These are phyloP conservation scores for Apophysomyces sp. DNA, from an alignment of 371 early-diverging fungal species.

Conservation along the genomic window DNA sequence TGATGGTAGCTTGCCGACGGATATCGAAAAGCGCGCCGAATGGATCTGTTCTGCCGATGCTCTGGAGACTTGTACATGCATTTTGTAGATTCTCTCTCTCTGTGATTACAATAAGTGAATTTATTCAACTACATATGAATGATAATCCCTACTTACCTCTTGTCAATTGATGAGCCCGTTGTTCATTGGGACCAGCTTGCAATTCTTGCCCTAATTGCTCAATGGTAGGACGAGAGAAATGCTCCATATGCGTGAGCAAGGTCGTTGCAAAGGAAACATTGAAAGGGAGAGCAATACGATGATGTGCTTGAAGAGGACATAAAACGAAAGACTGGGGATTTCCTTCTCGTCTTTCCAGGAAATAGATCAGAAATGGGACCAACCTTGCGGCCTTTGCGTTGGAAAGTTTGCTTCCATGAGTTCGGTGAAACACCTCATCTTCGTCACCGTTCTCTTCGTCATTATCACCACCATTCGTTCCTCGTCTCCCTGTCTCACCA, in stretches of 20 bases:
- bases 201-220: background rate
- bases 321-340: background rate
- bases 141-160: background rate
- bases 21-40: conserved; percentile 2
- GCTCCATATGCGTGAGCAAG: background rate
- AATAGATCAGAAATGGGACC: background rate
- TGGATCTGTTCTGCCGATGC: background rate
- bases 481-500: background rate
- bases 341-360: background rate
- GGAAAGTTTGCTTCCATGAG: background rate
- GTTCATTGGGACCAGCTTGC: background rate
- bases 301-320: background rate
- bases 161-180: background rate
- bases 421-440: background rate
- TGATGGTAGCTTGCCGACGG: background rate
- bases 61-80: background rate
- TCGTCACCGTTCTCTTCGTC: background rate
- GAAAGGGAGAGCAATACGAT: background rate
- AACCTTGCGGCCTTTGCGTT: background rate
- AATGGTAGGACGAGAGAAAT: background rate
- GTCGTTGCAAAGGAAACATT: background rate
- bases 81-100: background rate
- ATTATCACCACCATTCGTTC: background rate
- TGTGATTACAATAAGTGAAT: background rate
- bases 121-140: background rate